These are phyloP conservation scores for Komagataella kurtzmanii DNA, from an alignment of 805 yeast species.

Conservation along the genomic window DNA sequence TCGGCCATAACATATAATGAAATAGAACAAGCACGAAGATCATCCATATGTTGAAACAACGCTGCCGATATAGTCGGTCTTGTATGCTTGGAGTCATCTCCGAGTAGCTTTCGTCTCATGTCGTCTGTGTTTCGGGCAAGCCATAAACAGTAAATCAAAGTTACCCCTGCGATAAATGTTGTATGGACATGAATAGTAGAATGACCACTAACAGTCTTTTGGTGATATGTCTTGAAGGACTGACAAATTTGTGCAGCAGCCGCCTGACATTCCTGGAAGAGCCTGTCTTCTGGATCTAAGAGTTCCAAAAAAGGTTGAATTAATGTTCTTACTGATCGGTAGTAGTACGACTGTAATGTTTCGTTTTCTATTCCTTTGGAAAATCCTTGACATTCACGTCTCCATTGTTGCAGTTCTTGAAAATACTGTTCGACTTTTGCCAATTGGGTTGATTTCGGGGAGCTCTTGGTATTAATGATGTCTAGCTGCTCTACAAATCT, in stretches of 20 bases:
- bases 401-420: conserved; percentile 44
- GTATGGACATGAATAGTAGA: conserved; percentile 57
- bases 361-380: conserved; percentile 40
- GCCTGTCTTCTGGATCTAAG: conserved; percentile 43
- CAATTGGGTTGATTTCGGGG: conserved; percentile 18
- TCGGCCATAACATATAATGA: conserved; percentile 56
- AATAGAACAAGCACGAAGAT: conserved; percentile 50
- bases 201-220: conserved; percentile 47
- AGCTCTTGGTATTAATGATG: neutral
- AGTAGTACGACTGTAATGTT: conserved; percentile 44
- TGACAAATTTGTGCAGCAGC: conserved; percentile 64
- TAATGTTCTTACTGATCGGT: conserved; percentile 42
- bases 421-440: conserved; percentile 38
- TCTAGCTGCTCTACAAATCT: conserved; percentile 37
- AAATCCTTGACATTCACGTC: conserved; percentile 34
- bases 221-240: conserved; percentile 47
- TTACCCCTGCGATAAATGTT: conserved; percentile 56
- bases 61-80: conserved; percentile 43
- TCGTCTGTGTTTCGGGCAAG: conserved; percentile 49
- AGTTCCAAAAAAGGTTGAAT: conserved; percentile 54
- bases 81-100: conserved; percentile 47
- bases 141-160: conserved; percentile 56
- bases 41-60: conserved; percentile 43
- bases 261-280: conserved; percentile 55
- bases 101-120: conserved; percentile 35